Evolutionary conservation across 169 alveolate species (phyloP).

Genomic region (Babesia sp.): DNA sequence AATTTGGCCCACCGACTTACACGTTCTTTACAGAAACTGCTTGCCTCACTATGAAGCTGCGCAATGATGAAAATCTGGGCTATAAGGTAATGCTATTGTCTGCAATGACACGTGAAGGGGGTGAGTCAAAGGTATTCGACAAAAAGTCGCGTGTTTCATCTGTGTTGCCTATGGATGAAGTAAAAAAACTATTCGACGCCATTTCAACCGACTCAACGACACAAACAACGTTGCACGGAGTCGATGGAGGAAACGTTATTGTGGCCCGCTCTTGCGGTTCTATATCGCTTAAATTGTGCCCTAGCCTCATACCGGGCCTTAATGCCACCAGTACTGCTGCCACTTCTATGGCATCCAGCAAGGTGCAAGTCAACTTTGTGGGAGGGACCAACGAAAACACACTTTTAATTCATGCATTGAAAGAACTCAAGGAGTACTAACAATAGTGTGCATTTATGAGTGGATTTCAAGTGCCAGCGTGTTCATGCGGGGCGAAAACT

Average conservation of each 20-base stretch:
- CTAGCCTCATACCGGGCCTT: constrained; percentile 50
- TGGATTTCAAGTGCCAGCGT: too few relatives aligned
- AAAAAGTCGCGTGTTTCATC: constrained; percentile 57
- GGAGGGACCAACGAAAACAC: constrained; percentile 49
- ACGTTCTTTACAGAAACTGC: constrained; percentile 56
- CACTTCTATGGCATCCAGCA: constrained; percentile 10
- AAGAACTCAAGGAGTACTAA: constrained; percentile 31
- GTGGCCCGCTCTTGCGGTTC: constrained; percentile 22
- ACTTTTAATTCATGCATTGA: constrained; percentile 49
- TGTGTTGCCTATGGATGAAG: constrained; percentile 45
- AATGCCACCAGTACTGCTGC: constrained; percentile 13
- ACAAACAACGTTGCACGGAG: constrained; percentile 41
- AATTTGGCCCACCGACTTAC: constrained; percentile 61
- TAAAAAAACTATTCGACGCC: constrained; percentile 19
- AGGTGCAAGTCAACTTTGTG: constrained; percentile 35
- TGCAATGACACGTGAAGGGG: constrained; percentile 61
- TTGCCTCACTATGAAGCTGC: constrained; percentile 60
- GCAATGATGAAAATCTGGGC: constrained; percentile 55
- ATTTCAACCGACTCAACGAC: constrained; percentile 12
- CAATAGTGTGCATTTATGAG: not conserved
- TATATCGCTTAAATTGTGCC: constrained; percentile 55
- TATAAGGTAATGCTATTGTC: constrained; percentile 46
- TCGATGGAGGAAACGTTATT: constrained; percentile 51
- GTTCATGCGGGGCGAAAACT: too few relatives aligned
- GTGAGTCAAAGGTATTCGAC: constrained; percentile 48